A percentile compares a stretch with the other conserved stretches of the same genome.
Conservation (phyloP, 2,329 filamentous ascomycete genomes). For the Beauveria sp. region DNA sequence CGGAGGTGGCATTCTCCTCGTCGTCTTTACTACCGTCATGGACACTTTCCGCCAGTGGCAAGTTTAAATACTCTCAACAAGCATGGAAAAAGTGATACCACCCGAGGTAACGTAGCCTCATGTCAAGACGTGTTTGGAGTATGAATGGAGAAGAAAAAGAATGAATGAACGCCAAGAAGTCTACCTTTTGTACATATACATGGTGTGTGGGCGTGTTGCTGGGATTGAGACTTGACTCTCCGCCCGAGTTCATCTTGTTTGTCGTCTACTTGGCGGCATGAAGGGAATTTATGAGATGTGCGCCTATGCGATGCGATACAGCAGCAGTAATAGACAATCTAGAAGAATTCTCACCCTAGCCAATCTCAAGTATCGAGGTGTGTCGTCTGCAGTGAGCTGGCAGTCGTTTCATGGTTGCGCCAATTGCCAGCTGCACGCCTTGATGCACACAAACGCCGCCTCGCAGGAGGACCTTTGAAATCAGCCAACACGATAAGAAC, state of each 20-base stretch:
- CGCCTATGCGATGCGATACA: not conserved
- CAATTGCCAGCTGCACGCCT: not conserved
- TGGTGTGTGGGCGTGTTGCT: not conserved
- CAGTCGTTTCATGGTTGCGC: not conserved
- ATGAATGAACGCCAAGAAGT: not conserved
- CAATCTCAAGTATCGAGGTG: not conserved
- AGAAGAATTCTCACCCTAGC: not conserved
- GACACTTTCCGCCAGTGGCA: conserved; percentile 75
- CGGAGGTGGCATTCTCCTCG: conserved; percentile 63
- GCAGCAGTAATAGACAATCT: not conserved
- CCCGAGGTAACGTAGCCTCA: not conserved
- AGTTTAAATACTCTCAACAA: not conserved
- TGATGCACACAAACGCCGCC: not conserved
- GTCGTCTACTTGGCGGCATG: not conserved
- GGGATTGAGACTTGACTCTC: not conserved
- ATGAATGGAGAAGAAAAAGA: not conserved
- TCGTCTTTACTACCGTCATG: conserved; percentile 82
- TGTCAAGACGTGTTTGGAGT: not conserved
- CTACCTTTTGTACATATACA: conserved; percentile 2
- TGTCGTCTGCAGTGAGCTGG: not conserved
- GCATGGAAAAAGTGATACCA: not conserved
- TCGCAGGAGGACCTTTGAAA: not conserved
- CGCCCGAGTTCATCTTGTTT: not conserved
- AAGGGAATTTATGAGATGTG: not conserved
- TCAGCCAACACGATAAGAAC: not conserved